Base-by-base conservation (phyloP, 2,329 filamentous ascomycete species). In the Ceratocystis destructans region DNA sequence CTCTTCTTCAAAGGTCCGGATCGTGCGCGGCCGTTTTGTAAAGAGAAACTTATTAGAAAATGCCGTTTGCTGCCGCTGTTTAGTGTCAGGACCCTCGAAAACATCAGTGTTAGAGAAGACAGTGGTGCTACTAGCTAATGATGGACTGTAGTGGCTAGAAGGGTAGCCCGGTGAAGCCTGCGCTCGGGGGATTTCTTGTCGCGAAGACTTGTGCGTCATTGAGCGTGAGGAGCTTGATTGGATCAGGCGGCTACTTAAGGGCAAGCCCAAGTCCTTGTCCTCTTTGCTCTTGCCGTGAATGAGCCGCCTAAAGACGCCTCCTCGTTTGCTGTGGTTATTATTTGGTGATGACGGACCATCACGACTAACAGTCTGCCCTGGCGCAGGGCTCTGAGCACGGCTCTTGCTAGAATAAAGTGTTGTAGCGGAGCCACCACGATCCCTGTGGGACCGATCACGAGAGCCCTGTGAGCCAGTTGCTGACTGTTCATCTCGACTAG, bases 381-480 rank as follows among this genome's bases (percentile, higher is more conserved):
- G 88, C 0, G 90, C 89, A 31, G 92, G 90, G 75, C 92, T 96
- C 68, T 88, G 83, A 12, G 89, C 86, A 70, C 91, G 86, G 25
- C 80, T 80, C 69, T 76, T 76, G 61, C 78, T 74, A 70, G 73
- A 70, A 77, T 82, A 73, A 79, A 80, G 72, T 62, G 72, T 77
- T 53, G 74, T 72, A 37, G 72, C 72, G 37, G 79, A 79, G 63
- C 75, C 76, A 44, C 76, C 79, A 66, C 80, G 80, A 68, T 86
- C 85, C 73, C 82, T 84, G 72, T 76, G 72, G 67, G 71, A 70
- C 7, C 66, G 63, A 33, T 65, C 66, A 2, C 66, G 63, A 7
- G 59, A 31, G n/a, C 44, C 48, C 6, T 48, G 45, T 1, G 17
- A 25, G 4, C n/a, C 20, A 17, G 55, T 41, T 22, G 63, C 41